Conservation (phyloP, 2,329 filamentous ascomycete species). For the Juglanconis juglandina region DNA sequence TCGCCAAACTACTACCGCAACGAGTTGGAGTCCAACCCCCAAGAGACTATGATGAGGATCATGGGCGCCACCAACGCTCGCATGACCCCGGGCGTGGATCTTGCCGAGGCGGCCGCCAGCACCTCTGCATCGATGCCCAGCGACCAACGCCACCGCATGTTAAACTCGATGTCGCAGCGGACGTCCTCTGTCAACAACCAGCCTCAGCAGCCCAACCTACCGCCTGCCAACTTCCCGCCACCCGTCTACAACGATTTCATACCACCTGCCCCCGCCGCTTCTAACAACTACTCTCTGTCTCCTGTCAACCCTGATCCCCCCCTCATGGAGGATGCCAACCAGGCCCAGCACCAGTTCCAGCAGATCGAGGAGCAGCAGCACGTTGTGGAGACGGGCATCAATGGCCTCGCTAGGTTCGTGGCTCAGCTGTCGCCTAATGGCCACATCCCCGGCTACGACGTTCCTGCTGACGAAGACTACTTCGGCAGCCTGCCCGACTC, state of each 20-base stretch:
- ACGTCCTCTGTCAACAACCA: slow-evolving; percentile 26
- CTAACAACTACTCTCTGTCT: slow-evolving; percentile 16
- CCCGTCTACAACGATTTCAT: slow-evolving; percentile 8
- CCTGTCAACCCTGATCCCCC: not conserved
- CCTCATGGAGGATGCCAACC: slow-evolving; percentile 1
- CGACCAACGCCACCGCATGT: slow-evolving; percentile 57
- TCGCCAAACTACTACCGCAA: slow-evolving; percentile 51
- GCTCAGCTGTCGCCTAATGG: slow-evolving; percentile 9
- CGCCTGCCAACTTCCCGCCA: slow-evolving; percentile 14
- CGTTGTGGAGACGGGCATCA: slow-evolving; percentile 26
- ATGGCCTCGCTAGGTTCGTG: slow-evolving; percentile 21
- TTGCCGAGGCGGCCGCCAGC: slow-evolving; percentile 56
- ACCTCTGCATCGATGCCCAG: slow-evolving; percentile 52
- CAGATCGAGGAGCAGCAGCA: slow-evolving; percentile 52
- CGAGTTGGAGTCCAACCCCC: slow-evolving; percentile 55
- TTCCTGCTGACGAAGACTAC: slow-evolving; percentile 18
- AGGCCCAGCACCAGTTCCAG: slow-evolving; percentile 53
- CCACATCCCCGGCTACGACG: slow-evolving; percentile 9
- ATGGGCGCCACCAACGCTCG: slow-evolving; percentile 62
- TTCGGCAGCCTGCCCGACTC: slow-evolving; percentile 31
- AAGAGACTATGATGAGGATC: slow-evolving; percentile 62
- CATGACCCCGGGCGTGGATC: slow-evolving; percentile 45
- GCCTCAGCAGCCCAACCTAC: slow-evolving; percentile 15
- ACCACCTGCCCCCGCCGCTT: slow-evolving; percentile 27
- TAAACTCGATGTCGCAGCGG: slow-evolving; percentile 55